Conservation (phyloP, 2,329 filamentous ascomycete species). For the Cucurbitaria berberidis region DNA sequence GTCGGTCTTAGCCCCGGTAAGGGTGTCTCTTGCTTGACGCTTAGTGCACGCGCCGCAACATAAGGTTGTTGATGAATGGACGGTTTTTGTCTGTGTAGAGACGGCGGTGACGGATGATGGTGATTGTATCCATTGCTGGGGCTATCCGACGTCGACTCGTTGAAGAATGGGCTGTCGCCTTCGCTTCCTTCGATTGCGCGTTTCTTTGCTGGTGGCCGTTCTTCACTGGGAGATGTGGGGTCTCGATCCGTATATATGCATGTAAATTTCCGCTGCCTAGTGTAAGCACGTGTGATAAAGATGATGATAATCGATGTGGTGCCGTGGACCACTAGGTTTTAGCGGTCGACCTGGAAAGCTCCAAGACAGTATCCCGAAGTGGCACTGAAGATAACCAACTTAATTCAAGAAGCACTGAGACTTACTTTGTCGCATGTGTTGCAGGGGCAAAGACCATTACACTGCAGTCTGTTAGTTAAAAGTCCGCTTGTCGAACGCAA, state of each 20-base stretch:
- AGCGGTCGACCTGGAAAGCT: not conserved
- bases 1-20: constrained; percentile 27
- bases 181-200: constrained; percentile 34
- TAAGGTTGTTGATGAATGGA: constrained; percentile 18
- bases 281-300: constrained; percentile 18
- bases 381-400: not conserved
- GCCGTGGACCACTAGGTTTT: not conserved
- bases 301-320: not conserved
- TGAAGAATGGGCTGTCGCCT: constrained; percentile 17
- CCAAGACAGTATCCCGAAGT: not conserved
- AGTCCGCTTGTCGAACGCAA: not conserved
- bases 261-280: constrained; percentile 48
- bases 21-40: constrained; percentile 28
- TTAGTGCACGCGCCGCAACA: constrained; percentile 5
- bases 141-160: constrained; percentile 31
- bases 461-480: constrained; percentile 51
- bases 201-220: constrained; percentile 46
- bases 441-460: constrained; percentile 65
- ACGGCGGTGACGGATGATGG: constrained; percentile 25
- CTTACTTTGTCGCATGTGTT: constrained; percentile 63
- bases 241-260: constrained; percentile 49
- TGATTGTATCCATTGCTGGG: constrained; percentile 28
- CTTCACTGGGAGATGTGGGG: constrained; percentile 43
- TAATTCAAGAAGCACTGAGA: not conserved
- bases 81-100: constrained; percentile 21